A percentile compares a stretch with the other conserved stretches of the same genome.
These are phyloP conservation scores for Powellomyces hirtus DNA, from an alignment of 192 early-diverging fungal species.

Conservation along the genomic window DNA sequence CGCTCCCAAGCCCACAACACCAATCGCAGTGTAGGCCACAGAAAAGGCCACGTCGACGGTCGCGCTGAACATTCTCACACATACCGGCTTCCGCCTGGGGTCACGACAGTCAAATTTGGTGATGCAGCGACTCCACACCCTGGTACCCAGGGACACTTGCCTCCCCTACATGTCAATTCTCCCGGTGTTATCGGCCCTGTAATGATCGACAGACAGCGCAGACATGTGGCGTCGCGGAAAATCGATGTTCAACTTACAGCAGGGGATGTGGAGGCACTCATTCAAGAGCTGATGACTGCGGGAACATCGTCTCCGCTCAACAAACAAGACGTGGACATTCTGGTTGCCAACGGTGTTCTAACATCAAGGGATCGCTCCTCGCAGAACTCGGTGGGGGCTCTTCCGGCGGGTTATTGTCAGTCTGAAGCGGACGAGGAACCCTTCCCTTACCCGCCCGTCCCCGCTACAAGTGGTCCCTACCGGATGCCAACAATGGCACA, in stretches of 20 bases:
- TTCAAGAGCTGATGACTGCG: not conserved
- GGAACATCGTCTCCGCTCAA: not conserved
- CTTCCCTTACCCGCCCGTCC: slow-evolving; percentile 16
- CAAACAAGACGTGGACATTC: not conserved
- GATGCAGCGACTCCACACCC: not conserved
- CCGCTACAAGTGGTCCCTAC: slow-evolving; percentile 27
- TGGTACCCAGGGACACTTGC: not conserved
- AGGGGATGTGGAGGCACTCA: not conserved
- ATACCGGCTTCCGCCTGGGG: not conserved
- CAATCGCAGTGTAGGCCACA: not conserved
- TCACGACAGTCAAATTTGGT: not conserved
- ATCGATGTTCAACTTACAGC: not conserved
- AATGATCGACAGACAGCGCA: not conserved
- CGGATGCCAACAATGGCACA: slow-evolving; percentile 34
- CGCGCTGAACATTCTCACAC: not conserved
- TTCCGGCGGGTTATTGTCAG: too few species aligned
- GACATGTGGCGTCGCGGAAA: not conserved
- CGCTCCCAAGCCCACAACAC: not conserved
- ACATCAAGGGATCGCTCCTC: too few species aligned
- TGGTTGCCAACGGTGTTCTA: not conserved
- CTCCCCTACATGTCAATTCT: not conserved
- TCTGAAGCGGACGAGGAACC: not conserved
- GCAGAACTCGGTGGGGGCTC: too few species aligned
- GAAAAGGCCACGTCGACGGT: not conserved
- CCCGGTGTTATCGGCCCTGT: not conserved